A percentile compares a stretch with the other conserved stretches of the same genome.
Conservation (phyloP, 352 stramenopile species). For the Elongisporangium undulatum region DNA sequence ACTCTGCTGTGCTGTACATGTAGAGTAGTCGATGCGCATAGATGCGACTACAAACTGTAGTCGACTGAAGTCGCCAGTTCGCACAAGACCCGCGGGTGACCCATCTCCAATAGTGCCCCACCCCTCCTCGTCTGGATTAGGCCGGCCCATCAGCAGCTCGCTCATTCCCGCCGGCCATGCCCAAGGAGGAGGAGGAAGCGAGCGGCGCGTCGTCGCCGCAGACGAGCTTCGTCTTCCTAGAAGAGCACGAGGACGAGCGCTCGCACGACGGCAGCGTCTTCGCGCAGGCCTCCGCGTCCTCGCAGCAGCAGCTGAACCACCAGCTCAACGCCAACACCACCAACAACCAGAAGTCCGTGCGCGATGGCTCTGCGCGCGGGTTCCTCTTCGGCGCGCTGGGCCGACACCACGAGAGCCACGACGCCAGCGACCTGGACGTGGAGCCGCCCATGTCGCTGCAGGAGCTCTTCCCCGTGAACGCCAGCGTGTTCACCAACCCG, state of each 20-base stretch:
- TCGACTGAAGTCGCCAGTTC: background rate
- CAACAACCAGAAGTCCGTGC: conserved; percentile 1
- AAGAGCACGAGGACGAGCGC: conserved; percentile 26
- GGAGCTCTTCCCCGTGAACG: conserved; percentile 46
- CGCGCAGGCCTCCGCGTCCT: background rate
- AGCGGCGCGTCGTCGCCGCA: conserved; percentile 27
- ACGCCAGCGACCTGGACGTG: conserved; percentile 24
- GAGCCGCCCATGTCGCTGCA: background rate
- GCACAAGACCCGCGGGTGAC: background rate
- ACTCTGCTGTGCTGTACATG: background rate
- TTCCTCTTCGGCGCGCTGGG: background rate
- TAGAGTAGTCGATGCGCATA: background rate
- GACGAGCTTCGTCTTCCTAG: conserved; percentile 62
- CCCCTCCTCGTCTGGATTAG: background rate
- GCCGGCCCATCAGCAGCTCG: no score
- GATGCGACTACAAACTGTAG: background rate
- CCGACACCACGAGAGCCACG: conserved; percentile 2
- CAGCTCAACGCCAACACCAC: conserved; percentile 15
- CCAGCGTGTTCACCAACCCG: conserved; percentile 62
- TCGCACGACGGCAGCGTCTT: conserved; percentile 9
- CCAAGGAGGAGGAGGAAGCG: conserved; percentile 7
- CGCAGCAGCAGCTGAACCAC: conserved; percentile 16
- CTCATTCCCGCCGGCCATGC: conserved; percentile 1
- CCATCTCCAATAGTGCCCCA: background rate
- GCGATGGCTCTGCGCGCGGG: conserved; percentile 6